Base-by-base conservation (phyloP, 2,329 filamentous ascomycete genomes). In the Ophiostoma ips region DNA sequence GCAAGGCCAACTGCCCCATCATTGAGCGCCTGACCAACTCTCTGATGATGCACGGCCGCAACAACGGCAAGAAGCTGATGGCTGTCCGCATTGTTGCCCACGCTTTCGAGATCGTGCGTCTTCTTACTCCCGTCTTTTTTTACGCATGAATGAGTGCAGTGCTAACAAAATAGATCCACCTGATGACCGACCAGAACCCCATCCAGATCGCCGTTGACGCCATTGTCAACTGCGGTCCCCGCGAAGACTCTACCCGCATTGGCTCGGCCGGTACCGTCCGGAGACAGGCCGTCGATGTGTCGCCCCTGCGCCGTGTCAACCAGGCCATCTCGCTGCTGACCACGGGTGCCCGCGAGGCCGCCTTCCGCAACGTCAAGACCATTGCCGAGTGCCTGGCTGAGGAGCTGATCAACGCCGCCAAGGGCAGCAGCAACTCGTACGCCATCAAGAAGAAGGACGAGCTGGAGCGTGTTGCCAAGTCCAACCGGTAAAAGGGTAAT, bases 391-490 rank as follows among this genome's bases (percentile, higher is more conserved):
- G 92, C 79, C 78, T 98, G 66, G 92, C 92, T 69, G 94, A 98
- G 77, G 92, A 98, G 83, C 82, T 98, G 71, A 96, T 98, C 84
- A 98, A 98, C 81, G 94, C 94, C 70, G 94, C 94, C 73, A 98
- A 98, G 87, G 92, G 92, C 68, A 94, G 85, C 83, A 94, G 86
- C 77, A 98, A 98, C 88, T 95, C 89, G 63, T 98, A 96, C 73
- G 92, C 94, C 67, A 98, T 98, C 84, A 98, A 98, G 88, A 98
- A 98, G 88, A 98, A 98, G 90, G 92, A 98, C 74, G 94, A 98
- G 85, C 76, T 98, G 77, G 92, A 98, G 85, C 92, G 92, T 92
- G 92, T 98, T 66, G 92, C 92, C 76, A 98, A 98, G 87, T 87
- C 81, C 82, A 98, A 98, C 84, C 87, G 92, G 84, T 98, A 96